Evolutionary conservation across 495 filamentous ascomycete genomes (phyloP), one percentile per base, ranked within the genome.

Genomic region (Penicillium cinerascens): DNA sequence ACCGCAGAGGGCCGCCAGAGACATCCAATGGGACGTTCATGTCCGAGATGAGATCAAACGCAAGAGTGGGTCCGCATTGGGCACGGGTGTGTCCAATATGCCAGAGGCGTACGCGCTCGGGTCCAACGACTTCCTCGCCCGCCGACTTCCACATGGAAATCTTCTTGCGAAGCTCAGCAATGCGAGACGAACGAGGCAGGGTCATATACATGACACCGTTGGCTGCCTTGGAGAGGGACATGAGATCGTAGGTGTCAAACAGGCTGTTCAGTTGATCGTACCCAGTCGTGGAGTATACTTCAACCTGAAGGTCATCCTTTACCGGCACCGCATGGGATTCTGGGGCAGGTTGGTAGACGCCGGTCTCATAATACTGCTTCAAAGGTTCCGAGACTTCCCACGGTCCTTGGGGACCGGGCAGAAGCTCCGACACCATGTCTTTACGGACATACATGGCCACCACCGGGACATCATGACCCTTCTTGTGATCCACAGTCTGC

Each of bases 381-480:
- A 76, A 29, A 3, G 60, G 27, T 2, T 65, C 54, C 0, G 70
- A 41, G 9, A 66, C 63, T 16, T 75, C 67, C 69, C 73, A 76
- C n/a, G 71, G 67, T 0, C 71, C 71, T 23, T 75, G 68, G 0
- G 70, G 68, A 39, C 75, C 75, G 36, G 75, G 73, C 20, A 78
- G 54, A 21, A 67, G 66, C 10, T 75, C 70, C 0, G 61, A 52
- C 2, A 77, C 65, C 43, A 78, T 64, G 57, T 86, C 82, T 22
- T 71, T 69, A 27, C 81, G 79, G 4, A 86, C 67, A 63, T 86
- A 86, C 67, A 83, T 75, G 21, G 53, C 72, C 4, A 74, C 76
- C 49, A 84, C 68, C 33, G 85, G 82, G 10, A 84, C 76, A 39
- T 85, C 80, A 25, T 81, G 73, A 13, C 78, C 78, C 27, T 73